phyloP scores from a whole-genome alignment of 2,329 filamentous ascomycete genomes.

The Xenosphaeropsis pyriputrescens region DNA sequence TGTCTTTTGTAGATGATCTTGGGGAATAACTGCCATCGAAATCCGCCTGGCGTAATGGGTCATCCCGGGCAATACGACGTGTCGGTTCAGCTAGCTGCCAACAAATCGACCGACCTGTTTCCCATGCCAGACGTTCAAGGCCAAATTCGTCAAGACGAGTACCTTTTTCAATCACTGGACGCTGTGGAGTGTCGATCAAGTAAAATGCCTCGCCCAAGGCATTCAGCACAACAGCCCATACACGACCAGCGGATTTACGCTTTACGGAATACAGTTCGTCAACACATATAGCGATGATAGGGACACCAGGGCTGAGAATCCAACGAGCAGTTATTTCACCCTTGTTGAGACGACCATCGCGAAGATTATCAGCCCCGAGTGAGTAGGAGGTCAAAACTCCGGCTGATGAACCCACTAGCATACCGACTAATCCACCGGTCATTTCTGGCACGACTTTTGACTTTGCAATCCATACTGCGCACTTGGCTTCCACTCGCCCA shows the following conservation, averaged over 20 bases:
- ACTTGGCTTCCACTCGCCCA: conserved; percentile 54
- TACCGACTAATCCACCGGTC: conserved; percentile 67
- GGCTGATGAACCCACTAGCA: conserved; percentile 69
- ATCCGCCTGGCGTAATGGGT: conserved; percentile 56
- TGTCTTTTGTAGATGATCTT: conserved; percentile 58
- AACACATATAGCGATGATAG: conserved; percentile 69
- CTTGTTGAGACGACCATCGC: conserved; percentile 47
- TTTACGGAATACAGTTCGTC: conserved; percentile 69
- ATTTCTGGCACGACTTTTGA: conserved; percentile 53
- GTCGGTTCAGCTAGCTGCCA: conserved; percentile 76
- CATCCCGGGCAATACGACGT: conserved; percentile 53
- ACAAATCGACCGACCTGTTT: conserved; percentile 59
- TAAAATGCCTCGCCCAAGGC: conserved; percentile 87
- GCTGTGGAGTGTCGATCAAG: conserved; percentile 53
- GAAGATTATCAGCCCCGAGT: conserved; percentile 39
- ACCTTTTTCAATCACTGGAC: conserved; percentile 31
- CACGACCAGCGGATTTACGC: conserved; percentile 52
- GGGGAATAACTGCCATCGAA: conserved; percentile 68
- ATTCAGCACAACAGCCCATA: conserved; percentile 91
- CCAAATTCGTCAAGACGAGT: conserved; percentile 32
- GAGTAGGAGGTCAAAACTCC: conserved; percentile 76
- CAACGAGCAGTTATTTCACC: conserved; percentile 80
- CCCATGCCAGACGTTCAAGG: conserved; percentile 58
- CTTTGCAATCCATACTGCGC: conserved; percentile 82
- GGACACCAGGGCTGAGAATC: conserved; percentile 84